Conservation (phyloP, 2,329 filamentous ascomycete genomes). For the Fusarium cicatricum region DNA sequence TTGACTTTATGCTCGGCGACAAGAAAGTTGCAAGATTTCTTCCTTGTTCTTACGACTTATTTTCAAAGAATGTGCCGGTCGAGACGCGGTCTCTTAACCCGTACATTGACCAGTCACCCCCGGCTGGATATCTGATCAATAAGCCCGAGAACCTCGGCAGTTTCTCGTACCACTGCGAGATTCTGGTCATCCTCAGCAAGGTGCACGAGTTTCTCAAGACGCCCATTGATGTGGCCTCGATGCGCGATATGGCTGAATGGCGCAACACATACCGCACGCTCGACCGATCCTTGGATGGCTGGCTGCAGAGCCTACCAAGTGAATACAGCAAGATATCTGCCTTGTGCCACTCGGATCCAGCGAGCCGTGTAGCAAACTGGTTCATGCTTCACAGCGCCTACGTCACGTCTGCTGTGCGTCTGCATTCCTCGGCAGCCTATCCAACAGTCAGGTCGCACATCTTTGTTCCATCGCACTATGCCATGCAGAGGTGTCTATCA, state of each 20-base stretch:
- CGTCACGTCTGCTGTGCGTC: constrained; percentile 53
- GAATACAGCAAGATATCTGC: constrained; percentile 57
- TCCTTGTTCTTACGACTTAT: constrained; percentile 55
- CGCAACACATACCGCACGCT: constrained; percentile 52
- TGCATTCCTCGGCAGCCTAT: constrained; percentile 56
- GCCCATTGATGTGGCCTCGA: constrained; percentile 51
- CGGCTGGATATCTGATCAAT: constrained; percentile 44
- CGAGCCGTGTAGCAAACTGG: constrained; percentile 56
- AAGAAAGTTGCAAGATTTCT: constrained; percentile 50
- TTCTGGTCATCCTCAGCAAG: constrained; percentile 53
- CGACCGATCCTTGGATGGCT: constrained; percentile 51
- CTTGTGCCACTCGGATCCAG: constrained; percentile 55
- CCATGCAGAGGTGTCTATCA: constrained; percentile 55
- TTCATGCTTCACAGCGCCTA: constrained; percentile 57
- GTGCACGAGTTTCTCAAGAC: constrained; percentile 54
- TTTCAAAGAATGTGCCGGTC: constrained; percentile 54
- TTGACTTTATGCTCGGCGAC: constrained; percentile 54
- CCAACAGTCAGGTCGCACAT: constrained; percentile 51
- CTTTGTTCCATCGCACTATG: constrained; percentile 55
- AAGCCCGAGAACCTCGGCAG: constrained; percentile 54
- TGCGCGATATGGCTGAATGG: constrained; percentile 51
- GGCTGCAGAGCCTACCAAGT: constrained; percentile 54
- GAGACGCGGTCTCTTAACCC: constrained; percentile 49
- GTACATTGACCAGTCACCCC: constrained; percentile 38
- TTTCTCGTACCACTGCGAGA: constrained; percentile 56